phyloP scores from a whole-genome alignment of 192 early-diverging fungal genomes.

The Chytriomyces sp. region DNA sequence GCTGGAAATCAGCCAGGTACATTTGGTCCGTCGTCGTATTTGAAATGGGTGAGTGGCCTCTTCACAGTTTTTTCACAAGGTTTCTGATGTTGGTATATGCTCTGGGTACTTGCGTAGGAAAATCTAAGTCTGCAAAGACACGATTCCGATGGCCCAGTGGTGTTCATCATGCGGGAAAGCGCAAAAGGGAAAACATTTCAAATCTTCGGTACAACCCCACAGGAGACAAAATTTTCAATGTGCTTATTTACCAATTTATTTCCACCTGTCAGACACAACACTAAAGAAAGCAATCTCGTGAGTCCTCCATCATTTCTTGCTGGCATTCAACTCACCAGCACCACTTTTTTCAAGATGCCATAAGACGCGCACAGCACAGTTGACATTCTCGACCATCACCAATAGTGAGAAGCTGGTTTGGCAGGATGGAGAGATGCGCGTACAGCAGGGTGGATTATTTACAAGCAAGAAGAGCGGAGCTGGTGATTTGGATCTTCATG shows the following conservation, averaged over 20 bases:
- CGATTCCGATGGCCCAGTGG: background rate
- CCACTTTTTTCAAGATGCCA: background rate
- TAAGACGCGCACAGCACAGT: background rate
- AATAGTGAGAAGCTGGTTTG: constrained; percentile 16
- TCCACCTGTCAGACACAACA: background rate
- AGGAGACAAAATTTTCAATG: background rate
- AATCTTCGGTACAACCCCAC: background rate
- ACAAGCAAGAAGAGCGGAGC: too few relatives aligned
- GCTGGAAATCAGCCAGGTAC: background rate
- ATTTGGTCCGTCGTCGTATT: background rate
- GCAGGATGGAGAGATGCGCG: constrained; percentile 18
- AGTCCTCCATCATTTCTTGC: too few relatives aligned
- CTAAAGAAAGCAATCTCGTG: background rate
- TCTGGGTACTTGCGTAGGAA: background rate
- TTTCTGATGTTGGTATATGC: too few relatives aligned
- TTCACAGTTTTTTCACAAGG: background rate
- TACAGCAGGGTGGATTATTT: background rate
- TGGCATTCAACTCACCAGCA: background rate
- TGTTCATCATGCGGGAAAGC: constrained; percentile 8
- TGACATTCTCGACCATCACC: constrained; percentile 22
- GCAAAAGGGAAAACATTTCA: background rate
- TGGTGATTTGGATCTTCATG: constrained; percentile 18
- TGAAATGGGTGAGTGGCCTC: background rate
- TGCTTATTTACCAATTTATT: background rate
- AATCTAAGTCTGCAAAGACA: constrained; percentile 10